Percentiles rank a stretch among this genome's conserved stretches.
phyloP scores from a whole-genome alignment of 2,329 filamentous ascomycete species.

The Nemania serpens region DNA sequence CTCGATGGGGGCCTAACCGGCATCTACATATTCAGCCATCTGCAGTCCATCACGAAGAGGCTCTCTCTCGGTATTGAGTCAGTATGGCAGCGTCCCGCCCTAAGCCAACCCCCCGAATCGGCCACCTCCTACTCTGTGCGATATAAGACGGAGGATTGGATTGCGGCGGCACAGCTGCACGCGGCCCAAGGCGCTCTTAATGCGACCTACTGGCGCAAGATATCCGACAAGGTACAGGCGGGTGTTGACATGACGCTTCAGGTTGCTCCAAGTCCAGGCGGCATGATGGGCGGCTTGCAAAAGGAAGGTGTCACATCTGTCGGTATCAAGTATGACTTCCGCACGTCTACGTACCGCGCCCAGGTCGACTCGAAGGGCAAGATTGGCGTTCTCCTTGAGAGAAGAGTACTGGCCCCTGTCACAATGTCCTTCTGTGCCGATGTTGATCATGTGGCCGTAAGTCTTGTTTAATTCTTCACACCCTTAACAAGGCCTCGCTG shows the following conservation, averaged over 20 bases:
- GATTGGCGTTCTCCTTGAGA: slow-evolving; percentile 90
- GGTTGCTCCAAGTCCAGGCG: slow-evolving; percentile 66
- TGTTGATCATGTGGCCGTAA: slow-evolving; percentile 92
- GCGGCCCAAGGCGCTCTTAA: slow-evolving; percentile 86
- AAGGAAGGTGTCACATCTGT: slow-evolving; percentile 91
- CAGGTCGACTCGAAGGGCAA: slow-evolving; percentile 96
- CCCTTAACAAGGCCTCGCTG: slow-evolving; percentile 16
- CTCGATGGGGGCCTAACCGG: slow-evolving; percentile 92
- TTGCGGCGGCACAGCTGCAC: slow-evolving; percentile 87
- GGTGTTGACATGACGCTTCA: slow-evolving; percentile 94
- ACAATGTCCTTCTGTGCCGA: slow-evolving; percentile 95
- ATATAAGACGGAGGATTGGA: slow-evolving; percentile 92
- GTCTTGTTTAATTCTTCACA: slow-evolving; percentile 42
- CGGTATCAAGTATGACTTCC: slow-evolving; percentile 98
- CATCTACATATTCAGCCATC: slow-evolving; percentile 93
- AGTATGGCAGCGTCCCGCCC: slow-evolving; percentile 87
- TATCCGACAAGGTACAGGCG: slow-evolving; percentile 95
- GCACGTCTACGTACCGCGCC: slow-evolving; percentile 90
- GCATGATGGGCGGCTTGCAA: slow-evolving; percentile 75
- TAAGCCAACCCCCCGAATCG: slow-evolving; percentile 87
- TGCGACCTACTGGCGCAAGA: slow-evolving; percentile 89
- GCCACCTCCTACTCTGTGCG: slow-evolving; percentile 86
- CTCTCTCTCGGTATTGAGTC: slow-evolving; percentile 86
- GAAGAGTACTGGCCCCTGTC: slow-evolving; percentile 90
- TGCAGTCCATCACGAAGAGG: slow-evolving; percentile 87